Evolutionary conservation across 805 yeast genomes (phyloP).

Genomic region (Millerozyma acaciae): DNA sequence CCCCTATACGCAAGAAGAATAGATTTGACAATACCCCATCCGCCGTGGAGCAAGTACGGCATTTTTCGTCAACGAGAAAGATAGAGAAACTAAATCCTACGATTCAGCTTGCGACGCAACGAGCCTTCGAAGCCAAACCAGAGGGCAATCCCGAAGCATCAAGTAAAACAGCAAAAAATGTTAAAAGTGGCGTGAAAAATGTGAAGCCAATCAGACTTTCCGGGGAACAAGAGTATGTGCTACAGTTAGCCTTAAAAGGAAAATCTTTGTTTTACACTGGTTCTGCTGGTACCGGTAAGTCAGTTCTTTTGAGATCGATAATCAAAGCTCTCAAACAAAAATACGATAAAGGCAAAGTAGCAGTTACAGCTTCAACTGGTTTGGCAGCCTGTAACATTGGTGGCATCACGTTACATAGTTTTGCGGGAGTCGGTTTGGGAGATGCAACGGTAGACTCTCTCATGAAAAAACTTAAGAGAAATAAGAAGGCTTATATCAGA

Average conservation of each 20-base stretch:
- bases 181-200: conserved; percentile 16
- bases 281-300: conserved; percentile 98
- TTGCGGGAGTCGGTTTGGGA: conserved; percentile 75
- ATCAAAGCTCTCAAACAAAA: conserved; percentile 49
- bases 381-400: conserved; percentile 80
- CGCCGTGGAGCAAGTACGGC: conserved; percentile 2
- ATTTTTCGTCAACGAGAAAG: conserved; percentile 9
- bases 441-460: conserved; percentile 46
- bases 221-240: conserved; percentile 61
- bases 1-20: conserved; percentile 1
- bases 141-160: conserved; percentile 3
- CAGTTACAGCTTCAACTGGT: conserved; percentile 83
- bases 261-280: conserved; percentile 86
- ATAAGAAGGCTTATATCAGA: conserved; percentile 44
- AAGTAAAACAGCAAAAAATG: no score
- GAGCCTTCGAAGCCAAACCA: conserved; percentile 6
- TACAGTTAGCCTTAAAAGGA: conserved; percentile 61
- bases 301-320: conserved; percentile 68
- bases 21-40: not conserved
- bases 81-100: conserved; percentile 14
- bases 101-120: conserved; percentile 29
- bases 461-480: conserved; percentile 50
- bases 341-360: conserved; percentile 51
- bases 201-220: conserved; percentile 37
- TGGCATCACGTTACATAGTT: conserved; percentile 73